A percentile compares a stretch with the other conserved stretches of the same genome.
Evolutionary conservation across 2,329 filamentous ascomycete species (phyloP).

Genomic region (Nigrospora oryzae): DNA sequence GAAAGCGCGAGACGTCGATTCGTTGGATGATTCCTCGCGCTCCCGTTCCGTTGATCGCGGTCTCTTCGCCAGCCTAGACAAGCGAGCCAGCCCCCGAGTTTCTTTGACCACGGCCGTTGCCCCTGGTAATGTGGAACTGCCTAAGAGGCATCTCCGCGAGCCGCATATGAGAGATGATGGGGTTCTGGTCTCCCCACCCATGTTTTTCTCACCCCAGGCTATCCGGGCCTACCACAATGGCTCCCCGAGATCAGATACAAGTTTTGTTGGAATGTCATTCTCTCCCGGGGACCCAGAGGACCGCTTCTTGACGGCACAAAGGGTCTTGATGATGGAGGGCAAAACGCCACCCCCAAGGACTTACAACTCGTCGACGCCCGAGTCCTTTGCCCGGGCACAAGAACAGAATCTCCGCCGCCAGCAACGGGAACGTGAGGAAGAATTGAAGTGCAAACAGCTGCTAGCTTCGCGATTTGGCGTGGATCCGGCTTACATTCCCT

Average conservation of each 20-base stretch:
- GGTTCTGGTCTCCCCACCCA: slow-evolving; percentile 23
- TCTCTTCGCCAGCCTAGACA: slow-evolving; percentile 50
- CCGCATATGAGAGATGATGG: slow-evolving; percentile 14
- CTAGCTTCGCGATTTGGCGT: slow-evolving; percentile 9
- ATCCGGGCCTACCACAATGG: slow-evolving; percentile 31
- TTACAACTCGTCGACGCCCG: slow-evolving; percentile 28
- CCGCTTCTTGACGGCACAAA: slow-evolving; percentile 39
- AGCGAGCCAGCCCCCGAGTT: slow-evolving; percentile 56
- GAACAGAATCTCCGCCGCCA: slow-evolving; percentile 22
- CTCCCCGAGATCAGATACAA: slow-evolving; percentile 33
- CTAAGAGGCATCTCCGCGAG: slow-evolving; percentile 29
- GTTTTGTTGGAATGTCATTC: slow-evolving; percentile 4
- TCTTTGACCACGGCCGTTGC: slow-evolving; percentile 54
- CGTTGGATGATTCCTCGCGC: slow-evolving; percentile 38
- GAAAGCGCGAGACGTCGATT: slow-evolving; percentile 29
- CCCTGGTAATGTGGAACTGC: slow-evolving; percentile 49
- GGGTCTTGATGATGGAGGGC: slow-evolving; percentile 27
- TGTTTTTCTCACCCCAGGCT: slow-evolving; percentile 28
- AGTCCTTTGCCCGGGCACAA: slow-evolving; percentile 28
- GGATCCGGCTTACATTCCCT: slow-evolving; percentile 24
- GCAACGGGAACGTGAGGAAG: slow-evolving; percentile 23
- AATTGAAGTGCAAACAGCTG: slow-evolving; percentile 17
- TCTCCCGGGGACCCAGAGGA: slow-evolving; percentile 27
- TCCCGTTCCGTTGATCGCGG: slow-evolving; percentile 57
- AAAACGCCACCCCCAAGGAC: slow-evolving; percentile 24